Evolutionary conservation across 176 grass and related monocot genomes (phyloP).

Genomic region (Alloteropsis semialata): DNA sequence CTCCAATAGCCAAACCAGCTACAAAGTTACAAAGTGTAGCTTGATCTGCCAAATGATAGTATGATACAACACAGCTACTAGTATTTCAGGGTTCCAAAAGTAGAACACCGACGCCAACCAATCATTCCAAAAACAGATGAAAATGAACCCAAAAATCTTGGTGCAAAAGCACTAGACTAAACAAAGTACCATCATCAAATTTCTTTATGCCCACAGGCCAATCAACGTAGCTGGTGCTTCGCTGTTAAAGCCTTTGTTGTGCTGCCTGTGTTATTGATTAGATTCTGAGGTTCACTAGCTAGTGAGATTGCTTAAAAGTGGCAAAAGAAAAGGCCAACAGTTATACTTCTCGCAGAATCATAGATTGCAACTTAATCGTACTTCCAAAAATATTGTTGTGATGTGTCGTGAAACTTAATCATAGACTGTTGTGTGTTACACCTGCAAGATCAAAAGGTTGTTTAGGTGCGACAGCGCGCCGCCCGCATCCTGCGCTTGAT

Average conservation of each 20-base stretch:
- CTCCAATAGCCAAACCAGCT: too few relatives aligned
- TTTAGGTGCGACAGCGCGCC: not conserved
- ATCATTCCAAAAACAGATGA: not conserved
- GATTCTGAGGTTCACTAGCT: not conserved
- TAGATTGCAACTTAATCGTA: not conserved
- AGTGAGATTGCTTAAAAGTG: not conserved
- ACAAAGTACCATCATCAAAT: not conserved
- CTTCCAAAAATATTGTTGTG: not conserved
- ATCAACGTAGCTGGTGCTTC: conserved; percentile 21
- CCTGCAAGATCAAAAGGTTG: not conserved
- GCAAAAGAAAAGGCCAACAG: not conserved
- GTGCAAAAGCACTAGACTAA: not conserved
- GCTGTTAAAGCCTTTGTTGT: not conserved
- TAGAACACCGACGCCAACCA: conserved; percentile 1
- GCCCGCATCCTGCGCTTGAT: not conserved
- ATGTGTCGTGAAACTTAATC: not conserved
- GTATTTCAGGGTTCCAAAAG: conserved; percentile 4
- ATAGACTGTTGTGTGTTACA: not conserved
- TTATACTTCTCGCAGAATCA: not conserved
- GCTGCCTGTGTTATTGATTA: not conserved
- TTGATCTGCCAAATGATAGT: not conserved
- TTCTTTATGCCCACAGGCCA: not conserved
- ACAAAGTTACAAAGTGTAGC: too few relatives aligned
- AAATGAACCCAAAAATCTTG: not conserved
- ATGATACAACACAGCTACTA: not conserved